Conservation (phyloP, 1,139 yeast genomes). For the Yamadazyma friedrichii region DNA sequence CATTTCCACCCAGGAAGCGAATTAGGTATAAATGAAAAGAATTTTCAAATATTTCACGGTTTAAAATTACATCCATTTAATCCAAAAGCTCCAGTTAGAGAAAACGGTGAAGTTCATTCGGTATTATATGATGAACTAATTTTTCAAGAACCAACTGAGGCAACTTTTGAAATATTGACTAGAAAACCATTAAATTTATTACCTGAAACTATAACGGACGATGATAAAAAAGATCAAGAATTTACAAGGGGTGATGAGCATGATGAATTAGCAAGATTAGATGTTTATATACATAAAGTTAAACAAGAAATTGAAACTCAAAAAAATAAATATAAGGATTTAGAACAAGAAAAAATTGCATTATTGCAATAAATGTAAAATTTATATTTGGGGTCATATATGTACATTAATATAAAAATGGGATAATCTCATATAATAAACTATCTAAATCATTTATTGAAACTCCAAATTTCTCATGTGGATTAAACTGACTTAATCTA, state of each 20-base stretch:
- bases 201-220: constrained; percentile 56
- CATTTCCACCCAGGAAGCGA: constrained; percentile 80
- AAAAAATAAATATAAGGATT: constrained; percentile 48
- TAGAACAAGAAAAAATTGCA: constrained; percentile 49
- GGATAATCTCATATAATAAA: constrained; percentile 23
- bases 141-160: constrained; percentile 94
- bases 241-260: constrained; percentile 53
- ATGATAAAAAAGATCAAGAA: constrained; percentile 42
- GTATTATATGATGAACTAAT: constrained; percentile 87
- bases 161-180: constrained; percentile 76
- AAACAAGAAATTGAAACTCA: constrained; percentile 55
- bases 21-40: constrained; percentile 70
- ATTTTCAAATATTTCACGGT: constrained; percentile 82
- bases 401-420: constrained; percentile 13
- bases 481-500: constrained; percentile 13
- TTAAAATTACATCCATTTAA: constrained; percentile 89
- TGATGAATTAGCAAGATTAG: constrained; percentile 76
- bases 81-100: constrained; percentile 37
- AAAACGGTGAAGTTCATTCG: constrained; percentile 56
- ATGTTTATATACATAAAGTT: constrained; percentile 63
- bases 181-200: constrained; percentile 70
- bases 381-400: background rate
- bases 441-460: constrained; percentile 16
- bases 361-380: constrained; percentile 28
- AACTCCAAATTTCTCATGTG: constrained; percentile 16